Percentiles rank a stretch among this genome's conserved stretches.
Evolutionary conservation across 2,329 filamentous ascomycete genomes (phyloP).

Genomic region (Talaromyces sp.): DNA sequence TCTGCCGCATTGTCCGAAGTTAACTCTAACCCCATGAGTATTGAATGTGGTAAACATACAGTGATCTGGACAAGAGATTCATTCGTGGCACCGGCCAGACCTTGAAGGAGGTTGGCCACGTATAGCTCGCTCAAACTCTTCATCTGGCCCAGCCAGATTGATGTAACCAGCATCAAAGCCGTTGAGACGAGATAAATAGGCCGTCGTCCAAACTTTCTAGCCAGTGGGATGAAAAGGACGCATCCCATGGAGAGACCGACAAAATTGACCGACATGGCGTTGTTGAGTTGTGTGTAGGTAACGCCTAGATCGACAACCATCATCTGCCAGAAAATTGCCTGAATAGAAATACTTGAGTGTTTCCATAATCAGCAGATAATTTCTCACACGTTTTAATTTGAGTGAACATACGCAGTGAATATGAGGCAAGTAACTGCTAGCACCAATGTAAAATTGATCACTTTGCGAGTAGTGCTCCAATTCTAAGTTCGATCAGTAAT

Average conservation of each 20-base stretch:
- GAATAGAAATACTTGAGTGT: constrained; percentile 25
- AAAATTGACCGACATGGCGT: constrained; percentile 48
- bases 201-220: constrained; percentile 49
- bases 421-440: constrained; percentile 35
- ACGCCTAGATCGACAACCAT: constrained; percentile 48
- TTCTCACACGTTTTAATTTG: neutral
- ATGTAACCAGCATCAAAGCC: constrained; percentile 37
- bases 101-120: constrained; percentile 44
- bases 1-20: constrained; percentile 23
- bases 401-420: neutral
- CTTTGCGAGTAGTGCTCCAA: constrained; percentile 46
- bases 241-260: constrained; percentile 46
- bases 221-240: constrained; percentile 49
- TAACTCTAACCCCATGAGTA: neutral
- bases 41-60: neutral
- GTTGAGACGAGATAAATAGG: constrained; percentile 48
- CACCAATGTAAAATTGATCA: constrained; percentile 44
- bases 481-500: constrained; percentile 35
- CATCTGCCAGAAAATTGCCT: constrained; percentile 47
- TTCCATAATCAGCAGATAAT: neutral
- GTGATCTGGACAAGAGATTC: constrained; percentile 44
- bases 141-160: constrained; percentile 46
- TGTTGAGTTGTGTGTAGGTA: constrained; percentile 44
- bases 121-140: constrained; percentile 46
- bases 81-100: constrained; percentile 42